A percentile compares a stretch with the other conserved stretches of the same genome.
These are phyloP conservation scores for Juglanconis oblonga DNA, from an alignment of 2,329 filamentous ascomycete genomes.

Conservation along the genomic window DNA sequence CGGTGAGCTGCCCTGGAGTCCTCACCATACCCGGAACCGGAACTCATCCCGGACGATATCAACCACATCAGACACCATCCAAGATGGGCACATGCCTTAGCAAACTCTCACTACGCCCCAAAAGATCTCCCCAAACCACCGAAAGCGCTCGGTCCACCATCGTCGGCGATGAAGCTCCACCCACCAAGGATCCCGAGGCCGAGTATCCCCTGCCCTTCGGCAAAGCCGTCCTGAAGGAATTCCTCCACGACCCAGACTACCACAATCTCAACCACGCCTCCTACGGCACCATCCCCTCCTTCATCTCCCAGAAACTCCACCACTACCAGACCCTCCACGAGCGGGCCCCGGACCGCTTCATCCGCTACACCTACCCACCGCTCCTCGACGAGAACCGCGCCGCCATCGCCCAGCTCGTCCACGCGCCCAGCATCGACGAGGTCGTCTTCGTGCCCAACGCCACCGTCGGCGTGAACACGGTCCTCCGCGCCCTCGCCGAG, in stretches of 20 bases:
- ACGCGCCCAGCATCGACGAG: constrained; percentile 57
- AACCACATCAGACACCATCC: neutral
- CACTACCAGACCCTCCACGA: constrained; percentile 67
- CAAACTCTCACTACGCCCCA: neutral
- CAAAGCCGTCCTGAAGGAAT: constrained; percentile 54
- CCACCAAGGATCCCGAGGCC: neutral
- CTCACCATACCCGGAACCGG: too few species aligned
- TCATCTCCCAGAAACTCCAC: constrained; percentile 57
- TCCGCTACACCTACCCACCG: constrained; percentile 63
- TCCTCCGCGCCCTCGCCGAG: constrained; percentile 66
- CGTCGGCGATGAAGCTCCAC: neutral
- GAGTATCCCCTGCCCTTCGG: constrained; percentile 28
- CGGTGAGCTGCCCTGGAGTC: too few species aligned
- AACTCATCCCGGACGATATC: neutral
- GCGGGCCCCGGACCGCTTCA: constrained; percentile 69
- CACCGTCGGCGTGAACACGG: constrained; percentile 72
- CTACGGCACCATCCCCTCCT: constrained; percentile 71
- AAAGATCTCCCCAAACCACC: neutral
- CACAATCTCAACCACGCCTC: constrained; percentile 80
- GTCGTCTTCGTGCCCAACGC: constrained; percentile 81
- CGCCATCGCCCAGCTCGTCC: constrained; percentile 64
- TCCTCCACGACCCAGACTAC: constrained; percentile 66
- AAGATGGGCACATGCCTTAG: neutral
- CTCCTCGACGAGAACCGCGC: constrained; percentile 63
- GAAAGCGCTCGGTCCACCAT: neutral